Evolutionary conservation across 257 asterid species (phyloP).

Genomic region (Nicotiana tabacum): DNA sequence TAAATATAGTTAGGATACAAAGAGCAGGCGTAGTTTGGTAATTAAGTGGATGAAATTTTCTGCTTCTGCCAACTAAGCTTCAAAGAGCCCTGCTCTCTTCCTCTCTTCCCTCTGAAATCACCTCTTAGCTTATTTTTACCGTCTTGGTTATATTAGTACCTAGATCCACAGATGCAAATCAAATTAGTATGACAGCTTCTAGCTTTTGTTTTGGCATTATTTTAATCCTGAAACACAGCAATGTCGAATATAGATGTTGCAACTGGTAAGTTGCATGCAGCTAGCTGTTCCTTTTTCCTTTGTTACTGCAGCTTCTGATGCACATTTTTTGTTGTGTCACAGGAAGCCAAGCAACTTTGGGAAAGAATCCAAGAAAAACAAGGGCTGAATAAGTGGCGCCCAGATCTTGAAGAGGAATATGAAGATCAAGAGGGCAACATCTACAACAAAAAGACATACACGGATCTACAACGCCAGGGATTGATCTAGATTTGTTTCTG

Average conservation of each 20-base stretch:
- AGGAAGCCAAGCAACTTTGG: slow-evolving; percentile 99
- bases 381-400: slow-evolving; percentile 93
- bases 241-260: too few species aligned
- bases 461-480: slow-evolving; percentile 98
- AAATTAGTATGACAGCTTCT: too few species aligned
- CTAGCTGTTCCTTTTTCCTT: not conserved
- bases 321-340: not conserved
- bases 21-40: too few species aligned
- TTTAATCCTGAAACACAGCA: too few species aligned
- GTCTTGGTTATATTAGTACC: too few species aligned
- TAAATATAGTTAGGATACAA: too few species aligned
- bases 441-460: slow-evolving; percentile 91
- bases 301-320: not conserved
- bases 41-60: not conserved
- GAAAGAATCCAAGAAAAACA: slow-evolving; percentile 82
- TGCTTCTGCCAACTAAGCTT: not conserved
- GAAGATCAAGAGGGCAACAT: slow-evolving; percentile 98
- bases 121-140: not conserved
- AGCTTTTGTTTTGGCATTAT: too few species aligned
- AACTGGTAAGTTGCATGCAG: too few species aligned
- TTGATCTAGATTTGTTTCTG: slow-evolving; percentile 39
- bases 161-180: too few species aligned
- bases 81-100: not conserved
- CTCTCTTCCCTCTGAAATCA: not conserved
- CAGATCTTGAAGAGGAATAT: slow-evolving; percentile 97